These are phyloP conservation scores for Penstemon davidsonii DNA, from an alignment of 257 asterid genomes.

Conservation along the genomic window DNA sequence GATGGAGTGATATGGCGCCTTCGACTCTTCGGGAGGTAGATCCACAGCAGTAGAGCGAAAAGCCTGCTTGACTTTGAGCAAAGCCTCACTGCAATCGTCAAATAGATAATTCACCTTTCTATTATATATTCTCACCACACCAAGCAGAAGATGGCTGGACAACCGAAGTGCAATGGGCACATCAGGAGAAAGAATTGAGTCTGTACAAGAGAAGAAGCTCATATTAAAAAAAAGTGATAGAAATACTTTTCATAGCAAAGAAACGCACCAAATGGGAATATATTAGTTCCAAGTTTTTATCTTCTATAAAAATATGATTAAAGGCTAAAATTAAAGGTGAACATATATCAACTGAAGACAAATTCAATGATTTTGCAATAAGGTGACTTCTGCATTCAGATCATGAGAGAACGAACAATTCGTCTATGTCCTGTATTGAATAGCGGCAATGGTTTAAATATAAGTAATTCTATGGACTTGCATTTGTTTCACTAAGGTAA, in stretches of 20 bases:
- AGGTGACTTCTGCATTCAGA: constrained; percentile 6
- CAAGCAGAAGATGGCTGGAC: constrained; percentile 98
- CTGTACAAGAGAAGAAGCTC: constrained; percentile 50
- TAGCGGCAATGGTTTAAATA: not conserved
- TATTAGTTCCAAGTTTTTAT: constrained; percentile 19
- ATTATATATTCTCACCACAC: constrained; percentile 93
- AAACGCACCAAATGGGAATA: not conserved
- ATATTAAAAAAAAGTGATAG: constrained; percentile 11
- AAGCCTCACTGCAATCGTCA: constrained; percentile 96
- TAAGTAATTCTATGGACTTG: not conserved
- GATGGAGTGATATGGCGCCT: constrained; percentile 97
- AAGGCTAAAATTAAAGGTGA: not conserved
- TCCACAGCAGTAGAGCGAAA: constrained; percentile 98
- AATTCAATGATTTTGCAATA: not conserved
- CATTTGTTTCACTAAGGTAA: constrained; percentile 13
- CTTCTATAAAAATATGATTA: not conserved
- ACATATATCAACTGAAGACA: constrained; percentile 17
- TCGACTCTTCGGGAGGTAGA: constrained; percentile 96
- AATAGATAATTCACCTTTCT: constrained; percentile 96
- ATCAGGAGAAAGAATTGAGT: constrained; percentile 90
- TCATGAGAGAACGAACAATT: not conserved
- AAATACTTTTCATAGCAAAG: not conserved
- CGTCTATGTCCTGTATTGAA: not conserved
- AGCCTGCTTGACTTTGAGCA: constrained; percentile 94
- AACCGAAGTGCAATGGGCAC: constrained; percentile 96